Evolutionary conservation across 1,284 basidiomycete species (phyloP), one percentile per base, ranked within the genome.

Genomic region (Melampsora medusae): DNA sequence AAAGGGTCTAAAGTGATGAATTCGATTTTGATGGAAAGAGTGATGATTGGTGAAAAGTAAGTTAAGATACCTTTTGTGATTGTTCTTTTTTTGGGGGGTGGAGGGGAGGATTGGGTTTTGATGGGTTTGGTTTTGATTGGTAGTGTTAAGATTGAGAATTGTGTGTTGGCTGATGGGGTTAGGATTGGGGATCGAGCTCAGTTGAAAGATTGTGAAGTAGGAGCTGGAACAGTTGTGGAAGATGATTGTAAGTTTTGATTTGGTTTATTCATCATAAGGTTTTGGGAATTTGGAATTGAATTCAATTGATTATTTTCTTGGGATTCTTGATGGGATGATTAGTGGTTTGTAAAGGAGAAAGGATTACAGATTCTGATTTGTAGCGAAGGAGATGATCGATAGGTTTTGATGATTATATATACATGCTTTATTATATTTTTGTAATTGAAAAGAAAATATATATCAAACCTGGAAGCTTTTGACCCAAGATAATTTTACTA

Each of bases 201-300:
- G 17, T 59, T 74, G 28, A 74, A 74, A 35, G 72, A 74, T 31
- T 74, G 72, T 46, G 64, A 74, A 48, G 72, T 74, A n/a, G 65
- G 64, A 59, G 46, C 46, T 28, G 72, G 72, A 10, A 46, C 64
- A 0, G 38, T 67, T 1, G 61, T 74, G 10, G 72, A 67, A 35
- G 48, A 49, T n/a, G 72, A 61, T n/a, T 56, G 72, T 67, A 48
- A 66, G 70, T 71, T 28, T 56, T 5, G 14, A 22, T 16, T 56
- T 9, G 10, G 3, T 56, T n/a, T 19, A 7, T 22, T 9, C 2
- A 22, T 56, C 19, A 22, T 7, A 2, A 22, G n/a, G 7, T 53
- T 53, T 53, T 53, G 6, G 35, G 10, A 38, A 12, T 22, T 56
- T 7, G 19, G 7, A n/a, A 22, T 28, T 56, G 53, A 56, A n/a